Evolutionary conservation across 495 filamentous ascomycete species (phyloP).

Genomic region (Penicillium dipodomyicola): DNA sequence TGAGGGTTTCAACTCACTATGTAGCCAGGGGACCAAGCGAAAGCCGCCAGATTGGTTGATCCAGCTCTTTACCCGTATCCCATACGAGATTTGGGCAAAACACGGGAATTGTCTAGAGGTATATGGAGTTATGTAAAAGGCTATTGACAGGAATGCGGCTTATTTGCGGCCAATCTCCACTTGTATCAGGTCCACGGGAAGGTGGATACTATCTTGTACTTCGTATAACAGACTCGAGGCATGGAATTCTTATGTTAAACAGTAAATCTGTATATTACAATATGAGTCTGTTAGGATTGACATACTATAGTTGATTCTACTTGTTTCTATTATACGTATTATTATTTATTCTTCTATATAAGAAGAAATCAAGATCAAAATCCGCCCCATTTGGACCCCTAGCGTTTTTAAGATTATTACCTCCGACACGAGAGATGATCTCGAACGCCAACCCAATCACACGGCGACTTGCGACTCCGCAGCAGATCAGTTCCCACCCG

Average conservation of each 20-base stretch:
- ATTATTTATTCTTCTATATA: too few relatives aligned
- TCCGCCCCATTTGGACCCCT: background rate
- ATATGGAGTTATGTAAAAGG: background rate
- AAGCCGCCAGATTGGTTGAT: too few relatives aligned
- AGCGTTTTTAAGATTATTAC: constrained; percentile 7
- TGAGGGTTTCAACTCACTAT: background rate
- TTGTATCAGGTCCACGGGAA: background rate
- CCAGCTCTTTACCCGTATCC: too few relatives aligned
- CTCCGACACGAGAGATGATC: background rate
- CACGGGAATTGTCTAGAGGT: too few relatives aligned
- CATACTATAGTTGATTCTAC: too few relatives aligned
- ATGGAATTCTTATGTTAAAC: too few relatives aligned
- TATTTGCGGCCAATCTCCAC: background rate
- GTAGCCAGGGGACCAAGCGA: too few relatives aligned
- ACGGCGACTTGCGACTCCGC: background rate
- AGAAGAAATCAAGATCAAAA: background rate
- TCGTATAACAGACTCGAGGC: too few relatives aligned
- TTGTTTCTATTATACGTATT: too few relatives aligned
- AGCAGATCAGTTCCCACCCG: background rate
- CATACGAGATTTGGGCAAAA: too few relatives aligned
- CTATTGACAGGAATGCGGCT: background rate
- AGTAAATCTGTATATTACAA: background rate
- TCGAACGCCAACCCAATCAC: background rate
- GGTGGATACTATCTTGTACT: background rate
- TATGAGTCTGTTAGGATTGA: too few relatives aligned